Percentiles rank a stretch among this genome's conserved stretches.
Evolutionary conservation across 1,139 yeast species (phyloP).

Genomic region (Ashbya aceris): DNA sequence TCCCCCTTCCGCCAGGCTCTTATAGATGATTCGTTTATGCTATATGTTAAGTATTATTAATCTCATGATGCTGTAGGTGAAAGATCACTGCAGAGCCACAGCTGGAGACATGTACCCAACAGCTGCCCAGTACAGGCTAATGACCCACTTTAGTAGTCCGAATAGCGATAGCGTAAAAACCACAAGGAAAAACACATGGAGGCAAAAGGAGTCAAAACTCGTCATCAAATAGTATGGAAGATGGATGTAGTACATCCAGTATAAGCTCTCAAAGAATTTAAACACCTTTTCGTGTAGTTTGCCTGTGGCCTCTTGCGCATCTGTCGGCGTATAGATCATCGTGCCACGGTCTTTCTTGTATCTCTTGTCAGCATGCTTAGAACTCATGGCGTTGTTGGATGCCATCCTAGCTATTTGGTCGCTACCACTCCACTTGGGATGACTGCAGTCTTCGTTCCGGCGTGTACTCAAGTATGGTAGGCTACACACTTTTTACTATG

Average conservation of each 20-base stretch:
- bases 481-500: too few relatives aligned
- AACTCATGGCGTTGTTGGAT: neutral
- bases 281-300: conserved; percentile 7
- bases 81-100: too few relatives aligned
- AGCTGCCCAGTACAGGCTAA: conserved; percentile 5
- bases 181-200: conserved; percentile 30
- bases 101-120: too few relatives aligned
- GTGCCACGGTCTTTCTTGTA: conserved; percentile 10
- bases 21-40: conserved; percentile 1
- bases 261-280: conserved; percentile 21
- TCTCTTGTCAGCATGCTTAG: conserved; percentile 3
- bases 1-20: neutral
- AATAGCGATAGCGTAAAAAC: conserved; percentile 27
- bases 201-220: conserved; percentile 32
- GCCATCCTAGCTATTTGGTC: too few relatives aligned
- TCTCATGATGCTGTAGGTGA: neutral
- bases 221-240: conserved; percentile 36
- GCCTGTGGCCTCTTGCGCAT: conserved; percentile 10
- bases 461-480: too few relatives aligned
- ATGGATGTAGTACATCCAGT: conserved; percentile 37
- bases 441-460: too few relatives aligned
- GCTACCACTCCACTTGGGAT: too few relatives aligned
- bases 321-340: conserved; percentile 11
- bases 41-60: neutral
- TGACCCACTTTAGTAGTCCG: conserved; percentile 25